Conservation (phyloP, 371 early-diverging fungal genomes). For the Mortierella sp. region DNA sequence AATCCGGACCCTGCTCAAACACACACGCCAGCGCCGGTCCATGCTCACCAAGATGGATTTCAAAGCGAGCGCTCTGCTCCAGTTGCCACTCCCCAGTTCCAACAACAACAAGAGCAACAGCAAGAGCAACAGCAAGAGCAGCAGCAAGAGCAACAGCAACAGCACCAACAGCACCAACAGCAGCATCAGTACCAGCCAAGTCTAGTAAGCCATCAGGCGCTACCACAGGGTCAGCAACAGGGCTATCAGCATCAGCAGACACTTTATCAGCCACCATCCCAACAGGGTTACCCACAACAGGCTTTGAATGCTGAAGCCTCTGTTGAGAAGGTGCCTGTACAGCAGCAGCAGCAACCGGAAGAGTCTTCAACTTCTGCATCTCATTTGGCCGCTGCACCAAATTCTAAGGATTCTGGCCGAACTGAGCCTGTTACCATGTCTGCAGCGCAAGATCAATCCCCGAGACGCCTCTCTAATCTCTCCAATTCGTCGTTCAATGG, state of each 20-base stretch:
- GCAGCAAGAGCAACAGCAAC: conserved; percentile 25
- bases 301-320: too few species aligned
- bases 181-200: conserved; percentile 43
- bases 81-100: conserved; percentile 12
- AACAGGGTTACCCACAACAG: too few species aligned
- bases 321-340: too few species aligned
- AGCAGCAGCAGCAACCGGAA: conserved; percentile 41
- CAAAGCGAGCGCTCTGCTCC: neutral
- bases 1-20: neutral
- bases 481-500: conserved; percentile 19
- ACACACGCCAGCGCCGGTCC: conserved; percentile 2
- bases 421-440: conserved; percentile 17
- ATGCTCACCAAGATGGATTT: conserved; percentile 10
- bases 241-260: too few species aligned
- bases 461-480: conserved; percentile 24
- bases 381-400: conserved; percentile 17
- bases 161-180: conserved; percentile 31
- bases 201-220: too few species aligned
- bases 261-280: too few species aligned
- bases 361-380: conserved; percentile 5
- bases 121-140: conserved; percentile 8
- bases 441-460: neutral
- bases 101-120: conserved; percentile 15
- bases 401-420: conserved; percentile 4
- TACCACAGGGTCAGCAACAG: too few species aligned